These are phyloP conservation scores for Cicer chorassanicum DNA, from an alignment of 306 rosid genomes.

Conservation along the genomic window DNA sequence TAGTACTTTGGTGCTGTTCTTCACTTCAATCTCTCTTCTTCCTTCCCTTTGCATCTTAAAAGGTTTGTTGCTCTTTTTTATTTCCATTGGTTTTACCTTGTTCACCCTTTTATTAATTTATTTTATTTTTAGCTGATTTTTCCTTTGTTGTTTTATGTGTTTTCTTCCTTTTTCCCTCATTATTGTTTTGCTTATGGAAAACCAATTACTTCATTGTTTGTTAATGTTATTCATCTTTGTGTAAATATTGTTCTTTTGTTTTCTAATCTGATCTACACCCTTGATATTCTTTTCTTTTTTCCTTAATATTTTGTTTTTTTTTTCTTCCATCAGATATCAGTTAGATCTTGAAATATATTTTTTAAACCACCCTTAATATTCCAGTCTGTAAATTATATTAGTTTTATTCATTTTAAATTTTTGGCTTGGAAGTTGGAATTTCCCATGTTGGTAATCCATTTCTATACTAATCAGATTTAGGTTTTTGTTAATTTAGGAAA, in stretches of 20 bases:
- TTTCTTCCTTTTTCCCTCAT: slow-evolving; percentile 18
- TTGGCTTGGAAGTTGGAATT: slow-evolving; percentile 21
- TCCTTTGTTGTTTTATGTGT: neutral
- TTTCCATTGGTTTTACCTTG: slow-evolving; percentile 21
- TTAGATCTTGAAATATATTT: slow-evolving; percentile 46
- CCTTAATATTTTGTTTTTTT: no score
- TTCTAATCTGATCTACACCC: slow-evolving; percentile 47
- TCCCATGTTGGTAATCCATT: neutral
- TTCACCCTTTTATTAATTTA: neutral
- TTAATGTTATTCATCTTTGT: neutral
- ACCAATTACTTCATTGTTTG: slow-evolving; percentile 33
- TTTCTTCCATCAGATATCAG: neutral
- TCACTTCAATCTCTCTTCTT: slow-evolving; percentile 47
- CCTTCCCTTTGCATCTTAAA: neutral
- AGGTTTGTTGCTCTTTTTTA: slow-evolving; percentile 54
- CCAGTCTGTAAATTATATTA: slow-evolving; percentile 18
- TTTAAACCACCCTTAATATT: neutral
- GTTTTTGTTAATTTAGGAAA: neutral
- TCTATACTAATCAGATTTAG: slow-evolving; percentile 31
- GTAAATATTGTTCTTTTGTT: neutral
- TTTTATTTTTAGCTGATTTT: neutral
- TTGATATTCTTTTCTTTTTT: neutral
- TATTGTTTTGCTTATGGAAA: slow-evolving; percentile 35
- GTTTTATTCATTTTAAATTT: neutral
- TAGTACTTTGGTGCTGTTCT: slow-evolving; percentile 22